Conservation (phyloP, 1,139 yeast genomes). For the Sugiyamaella pinicola region DNA sequence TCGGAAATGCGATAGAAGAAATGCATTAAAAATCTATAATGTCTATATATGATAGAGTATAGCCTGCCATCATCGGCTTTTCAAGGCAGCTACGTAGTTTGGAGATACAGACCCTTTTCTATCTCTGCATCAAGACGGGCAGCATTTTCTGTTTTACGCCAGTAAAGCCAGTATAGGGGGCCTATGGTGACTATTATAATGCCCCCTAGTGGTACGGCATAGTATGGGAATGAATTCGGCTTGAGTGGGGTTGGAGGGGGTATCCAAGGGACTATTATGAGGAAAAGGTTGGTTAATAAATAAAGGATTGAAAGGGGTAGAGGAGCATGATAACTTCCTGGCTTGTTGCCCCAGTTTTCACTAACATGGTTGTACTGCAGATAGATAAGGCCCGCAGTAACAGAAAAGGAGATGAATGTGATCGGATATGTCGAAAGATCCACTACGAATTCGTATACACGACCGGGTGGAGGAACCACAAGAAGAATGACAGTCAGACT, state of each 20-base stretch:
- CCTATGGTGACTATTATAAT: constrained; percentile 53
- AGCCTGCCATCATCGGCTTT: no score
- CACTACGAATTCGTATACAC: constrained; percentile 72
- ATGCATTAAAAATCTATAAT: neutral
- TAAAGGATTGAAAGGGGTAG: constrained; percentile 44
- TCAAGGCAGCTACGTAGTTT: no score
- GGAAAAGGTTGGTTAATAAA: constrained; percentile 52
- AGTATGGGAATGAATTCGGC: constrained; percentile 51
- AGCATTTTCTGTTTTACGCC: constrained; percentile 30
- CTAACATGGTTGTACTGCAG: constrained; percentile 55
- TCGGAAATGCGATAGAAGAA: no score
- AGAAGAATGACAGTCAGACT: constrained; percentile 54
- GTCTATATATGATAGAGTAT: no score
- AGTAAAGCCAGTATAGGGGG: constrained; percentile 46
- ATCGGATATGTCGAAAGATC: constrained; percentile 76
- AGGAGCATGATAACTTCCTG: constrained; percentile 36
- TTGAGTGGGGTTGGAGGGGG: constrained; percentile 48
- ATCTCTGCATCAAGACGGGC: constrained; percentile 25
- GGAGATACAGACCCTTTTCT: constrained; percentile 22
- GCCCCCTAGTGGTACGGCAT: constrained; percentile 60
- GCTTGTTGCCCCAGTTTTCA: constrained; percentile 54
- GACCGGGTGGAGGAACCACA: constrained; percentile 71
- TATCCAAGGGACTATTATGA: constrained; percentile 59
- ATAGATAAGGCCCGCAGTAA: constrained; percentile 70
- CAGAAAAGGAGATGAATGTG: constrained; percentile 65